Percentiles rank a stretch among this genome's conserved stretches.
Conservation (phyloP, 257 asterid genomes). For the Ligustrum vulgare region DNA sequence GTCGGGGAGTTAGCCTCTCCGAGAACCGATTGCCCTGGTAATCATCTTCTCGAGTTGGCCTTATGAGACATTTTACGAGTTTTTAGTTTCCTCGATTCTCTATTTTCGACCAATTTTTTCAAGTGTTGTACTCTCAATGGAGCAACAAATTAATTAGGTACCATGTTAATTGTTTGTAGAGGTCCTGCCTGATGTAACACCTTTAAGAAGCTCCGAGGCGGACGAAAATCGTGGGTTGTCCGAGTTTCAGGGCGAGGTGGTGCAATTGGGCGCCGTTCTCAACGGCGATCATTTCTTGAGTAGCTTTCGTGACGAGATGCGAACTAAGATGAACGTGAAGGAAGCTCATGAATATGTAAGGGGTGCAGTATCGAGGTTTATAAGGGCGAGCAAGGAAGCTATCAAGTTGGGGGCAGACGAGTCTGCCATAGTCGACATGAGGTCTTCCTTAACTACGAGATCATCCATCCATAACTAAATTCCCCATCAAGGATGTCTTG, state of each 20-base stretch:
- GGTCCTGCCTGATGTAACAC: slow-evolving; percentile 56
- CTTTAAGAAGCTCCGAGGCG: slow-evolving; percentile 42
- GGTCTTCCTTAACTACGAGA: slow-evolving; percentile 77
- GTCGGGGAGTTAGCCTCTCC: slow-evolving; percentile 57
- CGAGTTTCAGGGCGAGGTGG: slow-evolving; percentile 70
- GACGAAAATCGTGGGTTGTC: slow-evolving; percentile 57
- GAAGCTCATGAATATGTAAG: slow-evolving; percentile 59
- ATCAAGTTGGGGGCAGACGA: slow-evolving; percentile 58
- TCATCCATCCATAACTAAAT: slow-evolving; percentile 41
- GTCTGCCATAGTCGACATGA: slow-evolving; percentile 77
- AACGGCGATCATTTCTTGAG: slow-evolving; percentile 73
- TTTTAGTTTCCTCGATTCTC: no score
- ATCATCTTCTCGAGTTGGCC: slow-evolving; percentile 13
- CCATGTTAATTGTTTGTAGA: slow-evolving; percentile 35
- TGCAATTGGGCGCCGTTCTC: slow-evolving; percentile 68
- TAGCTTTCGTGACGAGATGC: slow-evolving; percentile 49
- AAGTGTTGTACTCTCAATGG: neutral
- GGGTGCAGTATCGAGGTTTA: slow-evolving; percentile 70
- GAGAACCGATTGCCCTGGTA: slow-evolving; percentile 82
- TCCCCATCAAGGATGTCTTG: neutral
- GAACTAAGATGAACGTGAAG: slow-evolving; percentile 67
- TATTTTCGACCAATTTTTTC: neutral
- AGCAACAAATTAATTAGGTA: neutral
- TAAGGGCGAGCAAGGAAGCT: slow-evolving; percentile 77
- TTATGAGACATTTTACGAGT: neutral